phyloP scores from a whole-genome alignment of 257 asterid species.

The Solanum boliviense region DNA sequence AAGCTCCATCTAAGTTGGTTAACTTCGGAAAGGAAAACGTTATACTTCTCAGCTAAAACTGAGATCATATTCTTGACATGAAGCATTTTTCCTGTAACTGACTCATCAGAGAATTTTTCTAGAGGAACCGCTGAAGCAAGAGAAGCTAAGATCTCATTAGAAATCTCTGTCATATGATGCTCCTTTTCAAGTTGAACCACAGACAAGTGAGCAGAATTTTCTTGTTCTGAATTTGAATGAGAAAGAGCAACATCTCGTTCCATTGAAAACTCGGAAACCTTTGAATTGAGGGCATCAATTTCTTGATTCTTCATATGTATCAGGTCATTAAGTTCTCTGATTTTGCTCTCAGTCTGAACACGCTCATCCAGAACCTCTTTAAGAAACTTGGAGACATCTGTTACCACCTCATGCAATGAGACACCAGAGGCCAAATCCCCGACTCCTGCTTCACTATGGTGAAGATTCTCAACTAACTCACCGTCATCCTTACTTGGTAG shows the following conservation, averaged over 20 bases:
- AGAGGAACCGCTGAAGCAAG: conserved; percentile 28
- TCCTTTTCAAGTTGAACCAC: conserved; percentile 33
- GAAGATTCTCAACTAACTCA: conserved; percentile 12
- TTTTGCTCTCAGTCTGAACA: conserved; percentile 21
- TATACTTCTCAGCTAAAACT: conserved; percentile 39
- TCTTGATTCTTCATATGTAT: conserved; percentile 45
- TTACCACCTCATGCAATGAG: conserved; percentile 43
- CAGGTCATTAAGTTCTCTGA: conserved; percentile 35
- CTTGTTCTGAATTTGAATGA: conserved; percentile 21
- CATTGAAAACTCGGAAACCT: conserved; percentile 37
- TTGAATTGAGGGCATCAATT: conserved; percentile 46
- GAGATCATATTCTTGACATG: conserved; percentile 42
- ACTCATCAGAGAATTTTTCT: conserved; percentile 33
- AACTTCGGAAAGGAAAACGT: conserved; percentile 39
- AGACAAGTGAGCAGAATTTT: conserved; percentile 16
- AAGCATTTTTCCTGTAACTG: conserved; percentile 44
- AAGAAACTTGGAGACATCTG: conserved; percentile 37
- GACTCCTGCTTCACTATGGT: neutral
- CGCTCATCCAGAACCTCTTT: conserved; percentile 20
- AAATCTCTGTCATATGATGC: conserved; percentile 36
- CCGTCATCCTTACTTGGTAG: conserved; percentile 14
- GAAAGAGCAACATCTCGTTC: conserved; percentile 22
- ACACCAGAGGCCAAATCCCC: conserved; percentile 15
- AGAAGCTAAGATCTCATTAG: conserved; percentile 41
- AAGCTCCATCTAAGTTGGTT: conserved; percentile 44